phyloP scores from a whole-genome alignment of 305 asterid genomes.

The Fraxinus greggii region DNA sequence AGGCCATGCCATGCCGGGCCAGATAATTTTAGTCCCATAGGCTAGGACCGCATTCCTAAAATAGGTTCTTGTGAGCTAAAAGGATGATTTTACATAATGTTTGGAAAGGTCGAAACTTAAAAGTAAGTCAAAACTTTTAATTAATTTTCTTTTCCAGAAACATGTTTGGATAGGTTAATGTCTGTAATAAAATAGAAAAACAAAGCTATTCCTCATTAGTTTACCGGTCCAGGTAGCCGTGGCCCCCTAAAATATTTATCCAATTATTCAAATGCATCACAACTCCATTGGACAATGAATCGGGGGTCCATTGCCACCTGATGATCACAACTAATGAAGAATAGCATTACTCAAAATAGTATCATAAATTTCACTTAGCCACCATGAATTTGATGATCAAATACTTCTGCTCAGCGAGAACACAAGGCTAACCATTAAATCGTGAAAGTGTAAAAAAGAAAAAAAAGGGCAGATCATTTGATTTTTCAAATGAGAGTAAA shows the following conservation, averaged over 20 bases:
- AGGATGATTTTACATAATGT: not conserved
- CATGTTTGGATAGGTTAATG: not conserved
- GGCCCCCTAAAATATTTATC: not conserved
- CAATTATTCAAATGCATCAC: not conserved
- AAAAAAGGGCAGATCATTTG: not conserved
- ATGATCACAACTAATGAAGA: not conserved
- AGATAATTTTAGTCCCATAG: not conserved
- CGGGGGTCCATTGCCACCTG: not conserved
- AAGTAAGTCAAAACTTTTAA: not conserved
- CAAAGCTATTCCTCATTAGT: not conserved
- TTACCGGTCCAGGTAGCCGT: not conserved
- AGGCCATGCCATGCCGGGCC: not conserved
- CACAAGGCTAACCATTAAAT: not conserved
- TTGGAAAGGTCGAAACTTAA: not conserved
- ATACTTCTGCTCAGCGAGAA: not conserved
- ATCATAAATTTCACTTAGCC: not conserved
- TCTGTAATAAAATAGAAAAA: not conserved
- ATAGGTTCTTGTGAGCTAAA: not conserved
- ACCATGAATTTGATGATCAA: not conserved
- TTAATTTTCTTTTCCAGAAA: not conserved
- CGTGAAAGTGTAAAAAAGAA: not conserved
- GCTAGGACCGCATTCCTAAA: not conserved
- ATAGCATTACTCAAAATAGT: not conserved
- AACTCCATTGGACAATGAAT: not conserved
- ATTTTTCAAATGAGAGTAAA: not conserved